Evolutionary conservation across 352 stramenopile species (phyloP).

Genomic region (Elongisporangium senticosum): DNA sequence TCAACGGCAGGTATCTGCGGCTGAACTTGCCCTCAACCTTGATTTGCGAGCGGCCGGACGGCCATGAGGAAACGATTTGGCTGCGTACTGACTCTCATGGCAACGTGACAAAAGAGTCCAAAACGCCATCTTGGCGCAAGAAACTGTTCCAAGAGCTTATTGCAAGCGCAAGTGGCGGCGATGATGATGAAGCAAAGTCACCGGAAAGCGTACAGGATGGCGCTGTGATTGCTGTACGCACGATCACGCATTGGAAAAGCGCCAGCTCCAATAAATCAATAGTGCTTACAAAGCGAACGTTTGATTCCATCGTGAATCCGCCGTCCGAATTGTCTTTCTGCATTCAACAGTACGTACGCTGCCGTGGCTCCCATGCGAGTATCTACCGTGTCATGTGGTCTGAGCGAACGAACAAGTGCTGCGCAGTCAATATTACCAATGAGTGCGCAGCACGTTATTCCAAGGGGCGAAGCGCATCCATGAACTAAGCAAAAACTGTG

Average conservation of each 20-base stretch:
- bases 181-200: slow-evolving; percentile 9
- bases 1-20: slow-evolving; percentile 21
- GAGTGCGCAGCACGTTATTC: slow-evolving; percentile 27
- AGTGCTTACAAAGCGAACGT: slow-evolving; percentile 45
- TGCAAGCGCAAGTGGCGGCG: slow-evolving; percentile 2
- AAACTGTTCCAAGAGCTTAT: slow-evolving; percentile 42
- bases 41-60: slow-evolving; percentile 46
- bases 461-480: background rate
- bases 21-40: slow-evolving; percentile 60
- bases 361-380: slow-evolving; percentile 56
- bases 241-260: slow-evolving; percentile 46
- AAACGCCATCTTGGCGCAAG: slow-evolving; percentile 50
- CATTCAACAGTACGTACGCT: slow-evolving; percentile 68
- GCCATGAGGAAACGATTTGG: slow-evolving; percentile 53
- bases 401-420: slow-evolving; percentile 45
- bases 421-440: slow-evolving; percentile 68
- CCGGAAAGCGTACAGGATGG: slow-evolving; percentile 7
- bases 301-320: slow-evolving; percentile 51
- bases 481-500: background rate
- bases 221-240: slow-evolving; percentile 53
- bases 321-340: slow-evolving; percentile 54
- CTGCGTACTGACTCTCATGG: slow-evolving; percentile 43
- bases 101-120: slow-evolving; percentile 43
- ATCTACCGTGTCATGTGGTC: slow-evolving; percentile 70
- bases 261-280: slow-evolving; percentile 47